Evolutionary conservation across 1,139 yeast genomes (phyloP), one percentile per base, ranked within the genome.

Genomic region (Wickerhamomyces sp.): DNA sequence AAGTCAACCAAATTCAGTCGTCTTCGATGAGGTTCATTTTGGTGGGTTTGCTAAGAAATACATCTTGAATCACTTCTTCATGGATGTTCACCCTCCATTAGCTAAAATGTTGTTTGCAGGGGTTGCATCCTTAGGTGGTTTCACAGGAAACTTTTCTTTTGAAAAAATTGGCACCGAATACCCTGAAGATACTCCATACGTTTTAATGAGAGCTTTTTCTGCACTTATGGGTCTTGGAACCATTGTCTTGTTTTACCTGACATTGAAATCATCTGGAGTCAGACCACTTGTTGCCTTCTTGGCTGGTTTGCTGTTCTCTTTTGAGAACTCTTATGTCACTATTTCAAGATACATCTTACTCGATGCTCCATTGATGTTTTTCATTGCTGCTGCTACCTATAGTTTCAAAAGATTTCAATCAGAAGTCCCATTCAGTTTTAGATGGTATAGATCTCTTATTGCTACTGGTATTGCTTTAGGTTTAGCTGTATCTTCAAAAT

Each of bases 61-160:
- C 67, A 81, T 87, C 51, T 69, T 73, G 53, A 90, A 93, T 36
- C 68, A 67, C 23, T 87, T 75, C 66, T 89, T 90, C 68, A 84
- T 90, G 87, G 96, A 90, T 66, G 96, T 89, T 45, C 96, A 90
- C 64, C 97, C 97, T 29, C 97, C 97, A 6, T 74, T 89, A 60
- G 95, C 96, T 42, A 89, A 89, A 67, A 81, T 90, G 87, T 67
- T 90, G 47, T 86, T 78, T 66, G 96, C 95, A 3, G 88, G 85
- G 37, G 79, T 87, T 40, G 91, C 79, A 1, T 67, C 76, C 40
- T 53, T 85, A 31, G 89, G 84, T 43, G 95, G 95, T 0, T 89
- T 81, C 67, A 76, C 76, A 43, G 95, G 95, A 42, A 81, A 79
- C 57, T 88, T 88, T 60, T 75, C 70, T 47, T 89, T 90, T 63